Evolutionary conservation across 352 stramenopile species (phyloP), one percentile per base, ranked within the genome.

Genomic region (Phytophthora capsici): DNA sequence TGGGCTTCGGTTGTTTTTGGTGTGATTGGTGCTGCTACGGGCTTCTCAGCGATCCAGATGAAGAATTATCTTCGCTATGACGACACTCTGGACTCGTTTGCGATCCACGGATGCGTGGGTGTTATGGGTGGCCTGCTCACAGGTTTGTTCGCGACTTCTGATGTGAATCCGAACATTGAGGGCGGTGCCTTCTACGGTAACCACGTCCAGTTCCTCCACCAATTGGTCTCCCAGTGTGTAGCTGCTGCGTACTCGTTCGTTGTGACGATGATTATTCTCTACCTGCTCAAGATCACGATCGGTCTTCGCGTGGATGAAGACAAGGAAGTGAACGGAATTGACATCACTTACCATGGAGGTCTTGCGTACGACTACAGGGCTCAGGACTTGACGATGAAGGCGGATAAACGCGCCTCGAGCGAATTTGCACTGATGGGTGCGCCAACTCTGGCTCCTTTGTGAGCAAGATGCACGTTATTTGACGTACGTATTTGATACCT

Each of bases 71-170:
- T 90, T 12, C 80, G 82, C 8, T 91, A 90, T 65, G 87, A 95
- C 41, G 87, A 95, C 56, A 92, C 82, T 5, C 71, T 95, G n/a
- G 87, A 95, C 61, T 77, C 77, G 44, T 93, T 93, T 59, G 83
- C 66, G 3, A 86, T 95, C 59, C 85, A 94, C 68, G 84, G 83
- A 38, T 79, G 82, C 20, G 82, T 59, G 23, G 87, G 87, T 6
- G 75, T 91, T 44, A 72, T 77, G 12, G 87, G 87, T 20, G 80
- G 79, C 12, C 57, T 95, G 6, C 34, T 93, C 16, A 89, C 84
- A 1, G 87, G 84, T 26, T 69, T 95, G 1, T 93, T 95, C 36
- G 84, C 82, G 8, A 89, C 79, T 3, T 64, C 63, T 10, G 45
- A 87, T 2, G 75, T 86, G 25, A 88, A 87, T 56, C 78, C 79